These are phyloP conservation scores for Diaporthe sp. DNA, from an alignment of 2,329 filamentous ascomycete species.

Conservation along the genomic window DNA sequence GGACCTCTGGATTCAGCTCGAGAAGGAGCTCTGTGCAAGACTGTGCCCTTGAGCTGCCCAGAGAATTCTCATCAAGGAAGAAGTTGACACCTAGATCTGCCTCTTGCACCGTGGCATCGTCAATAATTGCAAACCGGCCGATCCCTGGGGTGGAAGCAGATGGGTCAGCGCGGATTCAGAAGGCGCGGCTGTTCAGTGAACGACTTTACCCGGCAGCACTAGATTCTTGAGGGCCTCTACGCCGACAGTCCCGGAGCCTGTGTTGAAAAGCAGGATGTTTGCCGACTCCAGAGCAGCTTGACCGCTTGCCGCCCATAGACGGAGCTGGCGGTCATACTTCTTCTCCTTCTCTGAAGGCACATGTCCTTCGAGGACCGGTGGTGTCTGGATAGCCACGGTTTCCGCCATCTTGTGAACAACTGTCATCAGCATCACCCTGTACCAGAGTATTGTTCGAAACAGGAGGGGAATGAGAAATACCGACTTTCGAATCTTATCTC, in stretches of 20 bases:
- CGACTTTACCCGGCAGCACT: conserved; percentile 80
- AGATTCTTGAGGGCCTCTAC: conserved; percentile 96
- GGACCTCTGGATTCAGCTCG: conserved; percentile 94
- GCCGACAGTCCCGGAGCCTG: conserved; percentile 87
- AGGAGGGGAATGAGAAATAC: neutral
- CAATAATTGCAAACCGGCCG: conserved; percentile 91
- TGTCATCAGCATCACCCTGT: neutral
- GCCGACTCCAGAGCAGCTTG: conserved; percentile 92
- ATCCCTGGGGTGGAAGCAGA: conserved; percentile 68
- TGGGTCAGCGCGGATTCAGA: neutral
- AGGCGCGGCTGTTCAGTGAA: neutral
- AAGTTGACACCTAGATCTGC: conserved; percentile 96
- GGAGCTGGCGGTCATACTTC: conserved; percentile 95
- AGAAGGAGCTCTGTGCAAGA: conserved; percentile 82
- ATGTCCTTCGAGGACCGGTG: conserved; percentile 58
- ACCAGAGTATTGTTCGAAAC: neutral
- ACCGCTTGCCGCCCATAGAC: conserved; percentile 93
- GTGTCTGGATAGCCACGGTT: conserved; percentile 60
- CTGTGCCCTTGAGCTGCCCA: conserved; percentile 84
- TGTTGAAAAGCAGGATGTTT: conserved; percentile 92
- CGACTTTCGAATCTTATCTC: neutral
- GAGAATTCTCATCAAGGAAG: conserved; percentile 85
- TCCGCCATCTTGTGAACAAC: conserved; percentile 57
- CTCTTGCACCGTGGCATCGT: conserved; percentile 82
- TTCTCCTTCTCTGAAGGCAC: conserved; percentile 74